Evolutionary conservation across 305 asterid species (phyloP).

Genomic region (Lippia alba): DNA sequence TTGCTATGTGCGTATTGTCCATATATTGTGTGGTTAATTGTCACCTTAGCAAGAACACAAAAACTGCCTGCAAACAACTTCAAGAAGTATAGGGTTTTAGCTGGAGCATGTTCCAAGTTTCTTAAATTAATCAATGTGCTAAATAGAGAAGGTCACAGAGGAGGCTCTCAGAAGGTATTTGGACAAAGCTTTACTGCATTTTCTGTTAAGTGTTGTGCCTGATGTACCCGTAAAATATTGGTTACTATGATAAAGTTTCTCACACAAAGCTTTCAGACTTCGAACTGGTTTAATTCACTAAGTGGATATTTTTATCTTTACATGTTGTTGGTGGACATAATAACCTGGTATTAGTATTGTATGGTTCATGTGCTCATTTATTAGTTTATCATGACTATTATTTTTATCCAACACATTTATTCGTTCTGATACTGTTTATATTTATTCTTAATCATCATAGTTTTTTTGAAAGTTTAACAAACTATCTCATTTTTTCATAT

Average conservation of each 20-base stretch:
- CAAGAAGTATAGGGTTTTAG: constrained; percentile 8
- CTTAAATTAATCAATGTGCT: constrained; percentile 12
- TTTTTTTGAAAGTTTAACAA: constrained; percentile 18
- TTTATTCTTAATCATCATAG: constrained; percentile 22
- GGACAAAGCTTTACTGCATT: neutral
- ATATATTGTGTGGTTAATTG: constrained; percentile 11
- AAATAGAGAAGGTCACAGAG: constrained; percentile 1
- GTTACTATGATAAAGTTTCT: constrained; percentile 15
- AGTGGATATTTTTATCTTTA: constrained; percentile 8
- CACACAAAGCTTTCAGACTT: neutral
- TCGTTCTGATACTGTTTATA: constrained; percentile 4
- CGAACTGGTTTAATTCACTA: constrained; percentile 5
- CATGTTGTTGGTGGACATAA: constrained; percentile 4
- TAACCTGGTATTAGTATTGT: constrained; percentile 10
- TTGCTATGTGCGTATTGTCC: constrained; percentile 16
- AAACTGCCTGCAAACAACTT: neutral
- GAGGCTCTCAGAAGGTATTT: constrained; percentile 16
- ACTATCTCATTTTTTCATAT: constrained; percentile 31
- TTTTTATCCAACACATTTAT: constrained; percentile 22
- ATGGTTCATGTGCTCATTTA: neutral
- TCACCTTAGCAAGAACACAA: constrained; percentile 15
- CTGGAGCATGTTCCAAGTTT: constrained; percentile 4
- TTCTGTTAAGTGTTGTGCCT: constrained; percentile 7
- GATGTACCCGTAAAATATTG: neutral
- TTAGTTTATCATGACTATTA: constrained; percentile 15